phyloP scores from a whole-genome alignment of 2,329 filamentous ascomycete species.

The Colletotrichum brevisporum region DNA sequence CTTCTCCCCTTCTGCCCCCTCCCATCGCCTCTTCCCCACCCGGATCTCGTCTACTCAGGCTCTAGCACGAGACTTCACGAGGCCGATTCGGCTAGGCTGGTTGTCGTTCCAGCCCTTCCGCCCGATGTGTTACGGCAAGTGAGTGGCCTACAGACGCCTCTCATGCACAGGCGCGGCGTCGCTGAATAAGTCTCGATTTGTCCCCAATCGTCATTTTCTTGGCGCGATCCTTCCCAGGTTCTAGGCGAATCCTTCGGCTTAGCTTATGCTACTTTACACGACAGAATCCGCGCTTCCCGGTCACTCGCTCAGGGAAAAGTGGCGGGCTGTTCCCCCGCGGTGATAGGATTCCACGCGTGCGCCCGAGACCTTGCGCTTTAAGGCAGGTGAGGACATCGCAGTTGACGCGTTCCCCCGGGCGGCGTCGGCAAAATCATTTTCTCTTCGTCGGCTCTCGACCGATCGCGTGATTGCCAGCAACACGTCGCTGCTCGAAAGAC shows the following conservation, averaged over 20 bases:
- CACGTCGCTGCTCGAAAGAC: neutral
- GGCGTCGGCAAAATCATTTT: neutral
- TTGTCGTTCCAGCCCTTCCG: neutral
- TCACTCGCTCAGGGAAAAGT: neutral
- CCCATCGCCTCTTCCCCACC: neutral
- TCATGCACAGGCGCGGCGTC: neutral
- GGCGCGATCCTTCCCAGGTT: constrained; percentile 26
- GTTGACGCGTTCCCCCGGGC: neutral
- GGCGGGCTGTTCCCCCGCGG: neutral
- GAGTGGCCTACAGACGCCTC: neutral
- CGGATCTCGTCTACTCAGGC: neutral
- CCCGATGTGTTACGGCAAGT: neutral
- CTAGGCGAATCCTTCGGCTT: constrained; percentile 32
- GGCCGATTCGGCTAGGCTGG: neutral
- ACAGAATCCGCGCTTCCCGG: neutral
- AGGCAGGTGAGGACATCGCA: constrained; percentile 12
- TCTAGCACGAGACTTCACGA: neutral
- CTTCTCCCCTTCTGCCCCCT: neutral
- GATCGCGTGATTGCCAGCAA: neutral
- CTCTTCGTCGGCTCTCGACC: neutral
- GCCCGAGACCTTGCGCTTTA: constrained; percentile 12
- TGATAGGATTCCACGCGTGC: neutral
- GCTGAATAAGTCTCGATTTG: neutral
- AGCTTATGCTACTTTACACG: neutral
- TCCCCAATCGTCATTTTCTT: constrained; percentile 13